Conservation (phyloP, 2,329 filamentous ascomycete genomes). For the Penicillium sp. region DNA sequence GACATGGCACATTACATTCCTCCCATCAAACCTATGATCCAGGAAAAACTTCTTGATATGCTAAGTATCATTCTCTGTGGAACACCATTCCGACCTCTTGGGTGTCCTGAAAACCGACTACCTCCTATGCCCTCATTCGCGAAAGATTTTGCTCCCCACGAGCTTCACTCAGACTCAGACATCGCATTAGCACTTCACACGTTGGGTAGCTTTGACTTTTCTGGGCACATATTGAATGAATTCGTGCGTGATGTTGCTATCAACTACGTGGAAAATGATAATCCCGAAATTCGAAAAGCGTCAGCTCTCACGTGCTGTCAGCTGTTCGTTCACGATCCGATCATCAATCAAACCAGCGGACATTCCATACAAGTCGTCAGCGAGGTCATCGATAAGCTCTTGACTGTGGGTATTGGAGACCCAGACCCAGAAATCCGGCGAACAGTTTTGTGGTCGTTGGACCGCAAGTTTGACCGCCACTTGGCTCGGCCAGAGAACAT, state of each 20-base stretch:
- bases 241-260: slow-evolving; percentile 98
- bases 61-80: slow-evolving; percentile 91
- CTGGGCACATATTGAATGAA: slow-evolving; percentile 86
- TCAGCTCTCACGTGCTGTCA: slow-evolving; percentile 97
- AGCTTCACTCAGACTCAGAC: slow-evolving; percentile 80
- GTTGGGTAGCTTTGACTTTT: slow-evolving; percentile 96
- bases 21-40: slow-evolving; percentile 86
- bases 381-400: slow-evolving; percentile 93
- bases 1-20: slow-evolving; percentile 99
- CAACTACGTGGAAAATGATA: slow-evolving; percentile 96
- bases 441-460: slow-evolving; percentile 84
- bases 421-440: slow-evolving; percentile 82
- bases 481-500: slow-evolving; percentile 98
- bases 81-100: slow-evolving; percentile 86
- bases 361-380: slow-evolving; percentile 96
- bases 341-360: slow-evolving; percentile 95
- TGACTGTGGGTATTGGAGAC: slow-evolving; percentile 93
- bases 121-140: slow-evolving; percentile 77
- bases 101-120: slow-evolving; percentile 84
- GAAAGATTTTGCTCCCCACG: slow-evolving; percentile 80
- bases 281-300: slow-evolving; percentile 87
- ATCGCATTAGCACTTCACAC: slow-evolving; percentile 93
- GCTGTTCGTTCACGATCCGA: slow-evolving; percentile 92
- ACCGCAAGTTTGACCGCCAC: slow-evolving; percentile 91
- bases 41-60: slow-evolving; percentile 91